Base-by-base conservation (phyloP, 768 basidiomycete genomes). In the Boletus speciosus region DNA sequence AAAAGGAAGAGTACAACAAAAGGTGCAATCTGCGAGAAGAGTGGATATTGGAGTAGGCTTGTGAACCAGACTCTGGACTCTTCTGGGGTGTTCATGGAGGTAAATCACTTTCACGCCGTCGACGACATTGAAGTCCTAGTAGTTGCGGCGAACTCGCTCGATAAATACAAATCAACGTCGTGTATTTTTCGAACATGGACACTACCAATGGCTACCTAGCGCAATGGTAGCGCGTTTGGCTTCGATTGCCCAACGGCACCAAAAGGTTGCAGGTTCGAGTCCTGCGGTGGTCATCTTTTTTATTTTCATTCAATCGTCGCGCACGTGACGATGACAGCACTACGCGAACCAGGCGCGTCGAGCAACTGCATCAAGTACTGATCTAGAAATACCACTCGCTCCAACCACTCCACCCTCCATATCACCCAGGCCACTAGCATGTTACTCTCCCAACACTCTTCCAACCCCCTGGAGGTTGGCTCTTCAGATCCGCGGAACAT, bases 241-340 rank as follows among this genome's bases (percentile, higher is more conserved):
- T 90, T 90, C 88, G 86, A 88, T 80, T 64, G 84, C 83, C 76
- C 60, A 72, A 74, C 72, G 82, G 75, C 58, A 90, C 88, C 88
- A 89, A 88, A 86, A 90, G 89, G 88, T 85, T 90, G 88, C 88
- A 90, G 88, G 89, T 90, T 90, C 88, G 87, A 90, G 86, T 88
- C 88, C 88, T 89, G 88, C 86, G 84, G 86, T 86, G 84, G 83
- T 88, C 87, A 88, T 67, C 57, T 1, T 47, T 72, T 69, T 65
- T 35, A 44, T 29, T 46, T 37, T 23, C 14, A 1, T 10, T 32
- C 4, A 12, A 41, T 47, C 41, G 40, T 25, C 9, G 29, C 11
- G 8, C 68, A 68, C 66, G 67, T 67, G 66, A 68, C 43, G 5
- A 40, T 40, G 39, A 50, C 57, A 16, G 10, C 54, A 37, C 27